These are phyloP conservation scores for Cryptosporidium parvum DNA, from an alignment of 169 alveolate genomes.

Conservation along the genomic window DNA sequence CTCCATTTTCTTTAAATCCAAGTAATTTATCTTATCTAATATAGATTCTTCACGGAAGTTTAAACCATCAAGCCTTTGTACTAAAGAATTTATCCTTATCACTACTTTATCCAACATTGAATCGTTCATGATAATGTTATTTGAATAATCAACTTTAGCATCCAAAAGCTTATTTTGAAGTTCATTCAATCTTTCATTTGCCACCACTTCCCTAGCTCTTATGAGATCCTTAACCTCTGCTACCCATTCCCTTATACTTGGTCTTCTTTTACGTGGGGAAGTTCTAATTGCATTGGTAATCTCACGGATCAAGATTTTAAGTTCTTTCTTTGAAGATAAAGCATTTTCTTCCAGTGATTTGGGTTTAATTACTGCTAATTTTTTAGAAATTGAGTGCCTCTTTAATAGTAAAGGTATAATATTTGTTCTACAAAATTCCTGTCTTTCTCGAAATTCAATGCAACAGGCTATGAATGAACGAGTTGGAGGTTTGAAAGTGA, in stretches of 20 bases:
- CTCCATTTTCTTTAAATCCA: background rate
- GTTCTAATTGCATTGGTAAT: background rate
- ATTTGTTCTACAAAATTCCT: conserved; percentile 33
- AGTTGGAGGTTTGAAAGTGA: conserved; percentile 33
- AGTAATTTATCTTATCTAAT: conserved; percentile 12
- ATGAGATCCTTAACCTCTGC: conserved; percentile 12
- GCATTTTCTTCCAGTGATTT: background rate
- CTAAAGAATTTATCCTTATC: background rate
- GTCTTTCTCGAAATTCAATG: conserved; percentile 63
- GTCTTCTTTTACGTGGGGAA: conserved; percentile 16
- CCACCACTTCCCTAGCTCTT: conserved; percentile 1
- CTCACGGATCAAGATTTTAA: conserved; percentile 2
- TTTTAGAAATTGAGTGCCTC: background rate
- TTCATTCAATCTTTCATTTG: background rate
- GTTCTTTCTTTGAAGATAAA: conserved; percentile 4
- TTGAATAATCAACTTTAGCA: conserved; percentile 13
- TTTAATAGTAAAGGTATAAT: conserved; percentile 31
- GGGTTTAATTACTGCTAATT: background rate
- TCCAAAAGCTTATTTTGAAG: conserved; percentile 28
- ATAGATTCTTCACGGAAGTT: conserved; percentile 29
- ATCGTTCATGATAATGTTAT: conserved; percentile 3
- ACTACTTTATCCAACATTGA: conserved; percentile 10
- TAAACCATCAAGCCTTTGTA: background rate
- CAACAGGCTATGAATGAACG: conserved; percentile 55
- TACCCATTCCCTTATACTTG: conserved; percentile 23